phyloP scores from a whole-genome alignment of 2,329 filamentous ascomycete genomes.

The Helminthosporium solani region DNA sequence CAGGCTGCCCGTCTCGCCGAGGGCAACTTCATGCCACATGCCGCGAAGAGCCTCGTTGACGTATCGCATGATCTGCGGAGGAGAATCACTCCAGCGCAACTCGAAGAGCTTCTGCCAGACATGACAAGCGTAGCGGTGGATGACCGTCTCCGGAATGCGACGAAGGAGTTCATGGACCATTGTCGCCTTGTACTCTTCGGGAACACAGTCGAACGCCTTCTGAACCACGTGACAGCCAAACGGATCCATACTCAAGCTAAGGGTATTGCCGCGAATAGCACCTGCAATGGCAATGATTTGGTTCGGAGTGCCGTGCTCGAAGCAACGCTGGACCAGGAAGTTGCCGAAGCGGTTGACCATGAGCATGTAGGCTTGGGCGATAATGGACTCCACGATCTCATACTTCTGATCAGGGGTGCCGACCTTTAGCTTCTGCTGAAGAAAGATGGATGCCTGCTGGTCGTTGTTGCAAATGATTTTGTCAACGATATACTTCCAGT shows the following conservation, averaged over 20 bases:
- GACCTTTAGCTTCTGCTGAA: conserved; percentile 98
- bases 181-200: conserved; percentile 94
- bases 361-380: conserved; percentile 87
- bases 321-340: conserved; percentile 97
- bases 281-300: conserved; percentile 93
- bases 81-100: conserved; percentile 89
- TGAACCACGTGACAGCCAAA: conserved; percentile 98
- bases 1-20: conserved; percentile 94
- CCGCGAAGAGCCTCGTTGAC: conserved; percentile 93
- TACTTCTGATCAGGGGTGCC: conserved; percentile 94
- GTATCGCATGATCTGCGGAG: conserved; percentile 97
- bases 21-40: conserved; percentile 98
- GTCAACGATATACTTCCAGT: conserved; percentile 99
- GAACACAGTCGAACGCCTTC: conserved; percentile 96
- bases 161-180: conserved; percentile 98
- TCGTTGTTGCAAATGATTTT: conserved; percentile 99
- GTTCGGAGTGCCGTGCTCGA: conserved; percentile 93
- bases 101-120: conserved; percentile 99
- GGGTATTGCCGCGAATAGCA: conserved; percentile 88
- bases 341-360: conserved; percentile 99
- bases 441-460: conserved; percentile 96
- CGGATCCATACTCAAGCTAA: conserved; percentile 95
- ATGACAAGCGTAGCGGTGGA: conserved; percentile 97
- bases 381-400: conserved; percentile 95
- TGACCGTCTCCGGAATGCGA: conserved; percentile 94